phyloP scores from a whole-genome alignment of 495 filamentous ascomycete genomes.

The Aspergillus ostianus region DNA sequence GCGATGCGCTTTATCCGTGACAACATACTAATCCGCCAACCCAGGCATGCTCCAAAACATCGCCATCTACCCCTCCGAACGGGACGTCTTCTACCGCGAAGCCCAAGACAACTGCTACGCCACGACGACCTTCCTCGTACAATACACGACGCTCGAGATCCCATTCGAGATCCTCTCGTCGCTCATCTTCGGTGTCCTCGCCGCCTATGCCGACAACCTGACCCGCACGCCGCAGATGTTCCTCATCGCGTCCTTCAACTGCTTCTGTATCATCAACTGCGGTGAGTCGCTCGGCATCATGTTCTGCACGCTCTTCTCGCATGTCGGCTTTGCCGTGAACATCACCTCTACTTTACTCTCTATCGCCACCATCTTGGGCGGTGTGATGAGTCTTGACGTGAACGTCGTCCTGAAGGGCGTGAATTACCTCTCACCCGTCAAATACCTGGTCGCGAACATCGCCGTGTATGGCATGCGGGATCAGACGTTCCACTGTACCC shows the following conservation, averaged over 20 bases:
- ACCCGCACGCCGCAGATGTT: constrained; percentile 59
- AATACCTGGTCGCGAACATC: constrained; percentile 63
- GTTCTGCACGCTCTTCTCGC: constrained; percentile 72
- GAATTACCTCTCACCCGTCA: constrained; percentile 68
- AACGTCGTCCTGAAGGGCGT: constrained; percentile 62
- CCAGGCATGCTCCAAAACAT: constrained; percentile 74
- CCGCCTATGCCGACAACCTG: constrained; percentile 56
- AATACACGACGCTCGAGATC: constrained; percentile 64
- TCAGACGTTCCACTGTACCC: constrained; percentile 58
- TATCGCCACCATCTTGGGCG: constrained; percentile 64
- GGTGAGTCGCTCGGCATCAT: constrained; percentile 77
- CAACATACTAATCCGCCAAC: neutral
- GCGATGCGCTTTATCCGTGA: neutral
- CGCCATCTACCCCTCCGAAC: constrained; percentile 66
- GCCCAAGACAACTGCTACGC: constrained; percentile 66
- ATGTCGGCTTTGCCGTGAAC: constrained; percentile 74
- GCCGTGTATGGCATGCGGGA: constrained; percentile 56
- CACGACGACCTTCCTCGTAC: constrained; percentile 63
- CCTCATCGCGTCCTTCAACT: constrained; percentile 64
- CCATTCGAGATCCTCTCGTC: constrained; percentile 65
- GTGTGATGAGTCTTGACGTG: constrained; percentile 65
- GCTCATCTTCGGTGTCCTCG: constrained; percentile 62
- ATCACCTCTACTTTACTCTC: constrained; percentile 61
- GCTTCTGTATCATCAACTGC: constrained; percentile 68
- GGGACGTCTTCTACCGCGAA: constrained; percentile 69